These are phyloP conservation scores for Pistacia integerrima DNA, from an alignment of 345 rosid species.

Conservation along the genomic window DNA sequence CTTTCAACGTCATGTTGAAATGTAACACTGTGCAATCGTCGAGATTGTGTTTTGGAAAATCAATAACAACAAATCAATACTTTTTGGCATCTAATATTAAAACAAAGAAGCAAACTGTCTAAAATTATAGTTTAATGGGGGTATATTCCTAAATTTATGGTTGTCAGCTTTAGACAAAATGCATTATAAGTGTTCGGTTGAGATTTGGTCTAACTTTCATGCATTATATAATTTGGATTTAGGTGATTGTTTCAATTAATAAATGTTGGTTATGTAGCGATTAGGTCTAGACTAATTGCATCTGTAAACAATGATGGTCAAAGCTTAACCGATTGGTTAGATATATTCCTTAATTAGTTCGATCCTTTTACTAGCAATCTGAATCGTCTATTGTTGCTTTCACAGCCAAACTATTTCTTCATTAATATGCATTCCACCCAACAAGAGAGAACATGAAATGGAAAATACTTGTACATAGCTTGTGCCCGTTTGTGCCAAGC, in stretches of 20 bases:
- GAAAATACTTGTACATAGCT: too few species aligned
- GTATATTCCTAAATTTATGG: not conserved
- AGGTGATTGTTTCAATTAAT: not conserved
- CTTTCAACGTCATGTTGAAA: conserved; percentile 12
- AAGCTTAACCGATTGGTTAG: not conserved
- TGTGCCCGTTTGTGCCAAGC: too few species aligned
- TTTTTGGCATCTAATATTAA: conserved; percentile 2
- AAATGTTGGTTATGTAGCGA: not conserved
- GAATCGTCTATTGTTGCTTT: not conserved
- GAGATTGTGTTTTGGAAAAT: not conserved
- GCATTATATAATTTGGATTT: not conserved
- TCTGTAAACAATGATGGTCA: not conserved
- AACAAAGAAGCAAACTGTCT: not conserved
- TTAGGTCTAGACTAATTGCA: too few species aligned
- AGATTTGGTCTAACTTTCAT: conserved; percentile 3
- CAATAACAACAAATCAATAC: not conserved
- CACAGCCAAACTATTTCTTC: not conserved
- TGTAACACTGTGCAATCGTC: not conserved
- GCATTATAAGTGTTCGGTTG: conserved; percentile 9
- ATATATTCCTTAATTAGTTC: not conserved
- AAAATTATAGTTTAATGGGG: not conserved
- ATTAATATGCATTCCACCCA: too few species aligned
- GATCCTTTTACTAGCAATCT: not conserved
- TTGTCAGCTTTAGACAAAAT: not conserved
- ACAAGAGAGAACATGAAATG: too few species aligned